These are phyloP conservation scores for Tillandsia fasciculata DNA, from an alignment of 176 grass and related monocot genomes.

Conservation along the genomic window DNA sequence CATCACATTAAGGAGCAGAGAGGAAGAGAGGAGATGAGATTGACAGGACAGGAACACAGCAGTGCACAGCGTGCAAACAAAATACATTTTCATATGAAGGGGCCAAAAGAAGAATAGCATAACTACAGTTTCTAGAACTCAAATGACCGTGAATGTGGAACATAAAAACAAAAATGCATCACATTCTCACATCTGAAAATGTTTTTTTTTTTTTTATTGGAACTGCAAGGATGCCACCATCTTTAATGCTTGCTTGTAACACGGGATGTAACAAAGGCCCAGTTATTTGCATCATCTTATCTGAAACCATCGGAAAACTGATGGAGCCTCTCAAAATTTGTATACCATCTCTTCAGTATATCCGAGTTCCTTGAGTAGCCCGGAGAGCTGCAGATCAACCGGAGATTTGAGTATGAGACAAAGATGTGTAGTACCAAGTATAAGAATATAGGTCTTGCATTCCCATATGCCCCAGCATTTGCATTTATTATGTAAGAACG, in stretches of 20 bases:
- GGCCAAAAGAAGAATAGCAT: too few relatives aligned
- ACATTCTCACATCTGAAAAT: not conserved
- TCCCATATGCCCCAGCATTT: not conserved
- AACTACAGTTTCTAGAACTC: too few relatives aligned
- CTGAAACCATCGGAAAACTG: not conserved
- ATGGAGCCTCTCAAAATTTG: slow-evolving; percentile 67
- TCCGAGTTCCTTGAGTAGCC: slow-evolving; percentile 76
- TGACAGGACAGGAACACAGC: too few relatives aligned
- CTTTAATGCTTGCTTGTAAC: not conserved
- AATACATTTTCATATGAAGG: too few relatives aligned
- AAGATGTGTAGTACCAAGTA: not conserved
- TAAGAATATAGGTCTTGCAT: not conserved
- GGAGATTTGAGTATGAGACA: not conserved
- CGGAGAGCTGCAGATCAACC: slow-evolving; percentile 45
- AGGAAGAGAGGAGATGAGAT: too few relatives aligned
- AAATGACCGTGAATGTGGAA: too few relatives aligned
- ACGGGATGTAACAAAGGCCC: not conserved
- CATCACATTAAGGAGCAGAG: too few relatives aligned
- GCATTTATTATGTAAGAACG: not conserved
- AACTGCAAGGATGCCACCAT: not conserved
- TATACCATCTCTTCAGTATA: slow-evolving; percentile 82
- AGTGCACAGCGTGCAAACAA: too few relatives aligned
- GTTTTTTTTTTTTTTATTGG: not conserved
- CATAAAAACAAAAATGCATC: not conserved
- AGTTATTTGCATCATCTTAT: not conserved